Base-by-base conservation (phyloP, 805 yeast genomes). In the Saccharomyces mikatae region DNA sequence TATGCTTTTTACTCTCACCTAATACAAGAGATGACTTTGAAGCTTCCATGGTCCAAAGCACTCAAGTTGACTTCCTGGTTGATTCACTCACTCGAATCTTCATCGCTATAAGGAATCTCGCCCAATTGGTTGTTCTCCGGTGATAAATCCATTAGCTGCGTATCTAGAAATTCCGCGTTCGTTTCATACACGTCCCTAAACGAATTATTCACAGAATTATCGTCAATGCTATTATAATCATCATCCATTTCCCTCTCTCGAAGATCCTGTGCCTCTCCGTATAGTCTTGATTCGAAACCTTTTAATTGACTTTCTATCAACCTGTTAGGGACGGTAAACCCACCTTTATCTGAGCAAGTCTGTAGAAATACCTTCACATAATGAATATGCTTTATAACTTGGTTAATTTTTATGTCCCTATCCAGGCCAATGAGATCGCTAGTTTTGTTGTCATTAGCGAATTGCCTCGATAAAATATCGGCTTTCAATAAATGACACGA, bases 401-500 rank as follows among this genome's bases (percentile, higher is more conserved):
- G 63, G 44, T 55, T 62, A 14, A 60, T 60, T 4, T 62, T 58
- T 31, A 62, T 64, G 50, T 62, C 64, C 44, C 57, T 55, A 1
- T 57, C 54, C 10, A 62, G 53, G 11, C 61, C 62, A 24, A 47
- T 52, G 26, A 52, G 49, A 3, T 49, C 41, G 11, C 29, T 30
- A 17, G 28, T 30, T 29, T 41, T 41, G 13, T 14, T 41, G 21
- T 30, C 28, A 17, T 21, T 30, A 10, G 13, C 26, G 47, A 62
- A 59, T 22, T 53, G 57, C 8, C 31, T 32, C 2, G 67, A 61
- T 21, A 66, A 54, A 2, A 55, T 48, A 50, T 65, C 66, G 6
- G 69, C 70, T 46, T 59, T 61, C 0, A 64, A 58, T 49, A 66
- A 36, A 56, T 67, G 68, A 28, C 67, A 61, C 26, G 63, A 50